Conservation (phyloP, 2,329 filamentous ascomycete genomes). For the Aureobasidium melanogenum region DNA sequence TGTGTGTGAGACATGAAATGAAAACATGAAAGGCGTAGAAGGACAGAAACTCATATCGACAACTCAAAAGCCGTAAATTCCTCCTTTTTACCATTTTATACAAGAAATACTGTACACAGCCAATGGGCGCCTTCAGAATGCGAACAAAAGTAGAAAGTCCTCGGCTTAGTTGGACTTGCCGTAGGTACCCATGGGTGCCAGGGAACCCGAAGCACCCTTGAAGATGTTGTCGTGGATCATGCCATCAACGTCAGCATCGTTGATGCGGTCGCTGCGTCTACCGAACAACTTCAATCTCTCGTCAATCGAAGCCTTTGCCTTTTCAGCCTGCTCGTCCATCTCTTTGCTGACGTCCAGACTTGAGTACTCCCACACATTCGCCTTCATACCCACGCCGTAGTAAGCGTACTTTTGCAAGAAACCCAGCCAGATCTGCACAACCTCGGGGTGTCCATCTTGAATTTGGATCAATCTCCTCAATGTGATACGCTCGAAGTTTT, state of each 20-base stretch:
- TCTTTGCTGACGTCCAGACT: constrained; percentile 31
- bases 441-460: constrained; percentile 80
- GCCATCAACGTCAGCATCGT: constrained; percentile 16
- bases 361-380: constrained; percentile 87
- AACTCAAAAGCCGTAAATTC: not conserved
- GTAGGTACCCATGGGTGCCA: constrained; percentile 19
- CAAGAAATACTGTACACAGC: constrained; percentile 9
- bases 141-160: not conserved
- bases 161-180: constrained; percentile 11
- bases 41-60: not conserved
- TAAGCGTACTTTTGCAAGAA: constrained; percentile 89
- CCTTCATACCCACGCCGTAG: constrained; percentile 98
- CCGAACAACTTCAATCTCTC: constrained; percentile 23
- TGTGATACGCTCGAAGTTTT: constrained; percentile 94
- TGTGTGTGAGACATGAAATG: not conserved
- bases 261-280: constrained; percentile 18
- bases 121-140: not conserved
- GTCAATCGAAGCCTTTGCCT: constrained; percentile 20
- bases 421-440: constrained; percentile 83
- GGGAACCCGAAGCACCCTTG: constrained; percentile 23
- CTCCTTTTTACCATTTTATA: constrained; percentile 1
- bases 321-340: constrained; percentile 27
- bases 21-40: not conserved
- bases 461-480: constrained; percentile 82
- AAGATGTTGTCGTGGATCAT: constrained; percentile 21